Percentiles rank a stretch among this genome's conserved stretches.
phyloP scores from a whole-genome alignment of 225 moss, liverwort and hornwort genomes.

The Antitrichia curtipendula region DNA sequence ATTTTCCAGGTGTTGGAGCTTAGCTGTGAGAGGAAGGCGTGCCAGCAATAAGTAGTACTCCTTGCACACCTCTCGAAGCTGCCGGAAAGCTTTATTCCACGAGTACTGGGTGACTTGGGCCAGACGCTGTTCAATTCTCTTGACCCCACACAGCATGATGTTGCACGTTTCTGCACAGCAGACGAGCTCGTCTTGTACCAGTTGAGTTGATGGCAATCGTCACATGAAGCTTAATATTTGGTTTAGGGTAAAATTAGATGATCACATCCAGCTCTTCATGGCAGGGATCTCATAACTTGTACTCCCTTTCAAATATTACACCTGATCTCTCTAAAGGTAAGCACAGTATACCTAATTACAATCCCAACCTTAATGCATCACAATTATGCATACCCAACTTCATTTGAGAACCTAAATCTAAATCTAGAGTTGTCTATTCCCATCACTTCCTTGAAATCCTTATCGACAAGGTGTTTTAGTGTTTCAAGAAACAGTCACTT shows the following conservation, averaged over 20 bases:
- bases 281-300: background rate
- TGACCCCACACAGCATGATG: background rate
- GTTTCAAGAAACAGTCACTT: background rate
- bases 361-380: background rate
- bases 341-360: background rate
- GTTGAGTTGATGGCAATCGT: background rate
- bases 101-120: background rate
- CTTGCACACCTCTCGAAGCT: background rate
- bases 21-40: background rate
- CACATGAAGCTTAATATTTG: background rate
- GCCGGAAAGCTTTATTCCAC: background rate
- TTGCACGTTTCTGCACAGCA: background rate
- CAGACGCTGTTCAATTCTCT: background rate
- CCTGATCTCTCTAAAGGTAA: background rate
- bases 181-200: background rate
- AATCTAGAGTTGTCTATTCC: too few relatives aligned
- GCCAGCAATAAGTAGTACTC: background rate
- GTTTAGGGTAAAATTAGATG: background rate
- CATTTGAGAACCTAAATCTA: background rate
- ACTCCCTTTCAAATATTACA: too few relatives aligned
- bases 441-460: background rate
- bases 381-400: background rate
- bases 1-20: background rate
- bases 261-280: background rate
- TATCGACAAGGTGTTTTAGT: background rate